These are phyloP conservation scores for Xylaria sp. DNA, from an alignment of 2,329 filamentous ascomycete species.

Conservation along the genomic window DNA sequence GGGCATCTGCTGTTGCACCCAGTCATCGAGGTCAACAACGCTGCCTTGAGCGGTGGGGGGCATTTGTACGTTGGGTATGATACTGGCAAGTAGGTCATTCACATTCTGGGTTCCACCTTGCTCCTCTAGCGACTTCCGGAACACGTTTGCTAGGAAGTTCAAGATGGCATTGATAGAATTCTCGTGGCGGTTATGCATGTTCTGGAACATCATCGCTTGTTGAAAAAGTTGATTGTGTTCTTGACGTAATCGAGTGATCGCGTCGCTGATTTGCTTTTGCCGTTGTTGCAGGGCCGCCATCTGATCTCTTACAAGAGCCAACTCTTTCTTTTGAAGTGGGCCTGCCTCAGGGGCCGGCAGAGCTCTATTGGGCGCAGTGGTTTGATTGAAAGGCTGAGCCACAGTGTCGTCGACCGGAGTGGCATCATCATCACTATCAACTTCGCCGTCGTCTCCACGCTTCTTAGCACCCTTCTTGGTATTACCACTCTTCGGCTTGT, in stretches of 20 bases:
- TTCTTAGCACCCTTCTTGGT: constrained; percentile 68
- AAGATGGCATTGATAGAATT: constrained; percentile 99
- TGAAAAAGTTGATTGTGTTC: constrained; percentile 90
- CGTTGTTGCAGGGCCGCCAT: constrained; percentile 84
- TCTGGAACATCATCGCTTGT: constrained; percentile 89
- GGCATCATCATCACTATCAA: constrained; percentile 76
- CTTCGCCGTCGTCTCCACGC: constrained; percentile 70
- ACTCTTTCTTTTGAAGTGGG: constrained; percentile 74
- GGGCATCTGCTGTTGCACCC: constrained; percentile 59
- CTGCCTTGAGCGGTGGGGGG: constrained; percentile 62
- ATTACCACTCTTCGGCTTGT: constrained; percentile 84
- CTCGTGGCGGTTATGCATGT: constrained; percentile 93
- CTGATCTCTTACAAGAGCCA: constrained; percentile 81
- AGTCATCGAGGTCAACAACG: constrained; percentile 70
- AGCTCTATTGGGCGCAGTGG: constrained; percentile 49
- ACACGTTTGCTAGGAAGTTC: constrained; percentile 95
- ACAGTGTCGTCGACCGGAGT: constrained; percentile 53
- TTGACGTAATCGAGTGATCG: constrained; percentile 81
- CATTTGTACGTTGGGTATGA: constrained; percentile 69
- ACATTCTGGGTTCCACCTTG: constrained; percentile 80
- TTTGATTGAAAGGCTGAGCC: constrained; percentile 54
- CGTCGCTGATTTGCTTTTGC: constrained; percentile 84
- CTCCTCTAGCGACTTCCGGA: constrained; percentile 90
- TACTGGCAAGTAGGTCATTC: constrained; percentile 82
- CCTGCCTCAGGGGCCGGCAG: constrained; percentile 58